These are phyloP conservation scores for Crithidia bombi DNA, from an alignment of 208 protist species.

Conservation along the genomic window DNA sequence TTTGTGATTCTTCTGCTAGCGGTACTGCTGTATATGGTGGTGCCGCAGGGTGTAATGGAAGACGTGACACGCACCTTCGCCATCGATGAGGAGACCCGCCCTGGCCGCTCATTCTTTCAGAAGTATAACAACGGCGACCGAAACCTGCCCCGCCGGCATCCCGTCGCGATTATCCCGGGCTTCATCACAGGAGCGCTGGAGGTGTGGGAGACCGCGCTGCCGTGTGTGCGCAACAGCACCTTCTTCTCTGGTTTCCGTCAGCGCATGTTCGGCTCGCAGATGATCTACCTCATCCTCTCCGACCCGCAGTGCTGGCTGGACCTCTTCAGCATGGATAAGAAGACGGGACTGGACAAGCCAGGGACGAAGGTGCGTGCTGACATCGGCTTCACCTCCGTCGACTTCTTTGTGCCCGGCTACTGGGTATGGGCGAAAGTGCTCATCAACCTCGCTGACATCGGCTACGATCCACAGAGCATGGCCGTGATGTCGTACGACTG, in stretches of 20 bases:
- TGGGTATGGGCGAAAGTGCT: slow-evolving; percentile 94
- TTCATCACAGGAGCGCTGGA: slow-evolving; percentile 91
- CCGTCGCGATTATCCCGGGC: slow-evolving; percentile 83
- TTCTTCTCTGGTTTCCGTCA: slow-evolving; percentile 67
- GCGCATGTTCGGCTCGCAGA: slow-evolving; percentile 83
- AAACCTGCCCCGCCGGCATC: slow-evolving; percentile 62
- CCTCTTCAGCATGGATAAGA: slow-evolving; percentile 71
- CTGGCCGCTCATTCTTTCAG: slow-evolving; percentile 65
- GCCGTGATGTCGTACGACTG: slow-evolving; percentile 92
- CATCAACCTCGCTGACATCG: slow-evolving; percentile 92
- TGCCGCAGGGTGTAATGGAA: slow-evolving; percentile 27
- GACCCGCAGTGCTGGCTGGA: slow-evolving; percentile 84
- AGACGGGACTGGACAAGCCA: slow-evolving; percentile 71
- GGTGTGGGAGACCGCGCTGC: slow-evolving; percentile 72
- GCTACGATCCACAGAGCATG: slow-evolving; percentile 93
- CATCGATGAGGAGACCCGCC: slow-evolving; percentile 70
- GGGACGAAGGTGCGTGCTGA: slow-evolving; percentile 87
- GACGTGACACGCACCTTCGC: slow-evolving; percentile 62
- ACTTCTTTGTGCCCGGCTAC: slow-evolving; percentile 91
- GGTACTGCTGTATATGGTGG: slow-evolving; percentile 26
- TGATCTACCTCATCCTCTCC: slow-evolving; percentile 74
- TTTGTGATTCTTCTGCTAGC: slow-evolving; percentile 40
- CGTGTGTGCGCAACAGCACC: slow-evolving; percentile 54
- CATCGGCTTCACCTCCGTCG: slow-evolving; percentile 77
- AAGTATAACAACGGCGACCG: slow-evolving; percentile 44